These are phyloP conservation scores for Talaromyces nanjingensis DNA, from an alignment of 495 filamentous ascomycete species.

Conservation along the genomic window DNA sequence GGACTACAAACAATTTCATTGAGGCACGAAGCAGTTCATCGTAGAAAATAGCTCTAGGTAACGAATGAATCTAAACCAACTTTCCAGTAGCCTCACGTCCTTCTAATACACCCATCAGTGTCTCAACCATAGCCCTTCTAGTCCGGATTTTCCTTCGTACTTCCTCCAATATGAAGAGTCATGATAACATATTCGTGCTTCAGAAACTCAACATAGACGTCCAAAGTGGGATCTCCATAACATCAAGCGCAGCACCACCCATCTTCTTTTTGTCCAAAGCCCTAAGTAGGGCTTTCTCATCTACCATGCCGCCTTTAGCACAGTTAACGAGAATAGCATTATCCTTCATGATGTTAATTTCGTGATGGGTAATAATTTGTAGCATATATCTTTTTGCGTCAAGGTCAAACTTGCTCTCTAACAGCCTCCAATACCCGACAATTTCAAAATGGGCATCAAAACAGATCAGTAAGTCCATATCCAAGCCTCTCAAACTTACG, in stretches of 20 bases:
- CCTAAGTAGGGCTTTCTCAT: constrained; percentile 41
- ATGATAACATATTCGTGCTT: constrained; percentile 5
- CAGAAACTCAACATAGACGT: not conserved
- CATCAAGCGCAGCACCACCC: constrained; percentile 47
- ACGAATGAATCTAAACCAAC: not conserved
- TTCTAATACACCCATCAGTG: not conserved
- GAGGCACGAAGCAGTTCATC: not conserved
- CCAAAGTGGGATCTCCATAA: constrained; percentile 29
- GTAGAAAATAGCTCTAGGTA: not conserved
- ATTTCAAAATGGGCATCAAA: no score
- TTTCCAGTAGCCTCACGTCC: not conserved
- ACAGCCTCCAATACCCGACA: no score
- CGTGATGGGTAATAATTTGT: constrained; percentile 28
- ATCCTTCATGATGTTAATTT: constrained; percentile 42
- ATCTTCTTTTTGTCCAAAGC: constrained; percentile 40
- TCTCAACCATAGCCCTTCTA: not conserved
- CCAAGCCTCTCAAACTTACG: no score
- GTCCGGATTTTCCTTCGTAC: not conserved
- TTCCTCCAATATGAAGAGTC: constrained; percentile 3
- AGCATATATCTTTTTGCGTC: not conserved
- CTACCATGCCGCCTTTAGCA: constrained; percentile 49
- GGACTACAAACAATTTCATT: not conserved
- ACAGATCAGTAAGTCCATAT: no score
- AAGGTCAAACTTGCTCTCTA: no score
- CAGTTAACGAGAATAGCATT: constrained; percentile 49